phyloP scores from a whole-genome alignment of 306 rosid genomes.

The Vigna nakashimae region DNA sequence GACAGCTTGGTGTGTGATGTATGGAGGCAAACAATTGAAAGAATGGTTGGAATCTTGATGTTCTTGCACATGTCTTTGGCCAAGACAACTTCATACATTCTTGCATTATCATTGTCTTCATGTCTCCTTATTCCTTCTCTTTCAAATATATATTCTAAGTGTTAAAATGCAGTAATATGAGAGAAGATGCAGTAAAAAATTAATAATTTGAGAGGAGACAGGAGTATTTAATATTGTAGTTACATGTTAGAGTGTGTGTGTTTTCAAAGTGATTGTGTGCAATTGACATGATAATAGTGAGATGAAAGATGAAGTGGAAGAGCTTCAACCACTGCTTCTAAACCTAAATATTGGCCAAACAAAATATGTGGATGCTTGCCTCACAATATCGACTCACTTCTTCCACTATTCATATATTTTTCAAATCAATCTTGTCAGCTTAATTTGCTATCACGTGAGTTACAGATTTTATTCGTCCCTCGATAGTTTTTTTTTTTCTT shows the following conservation, averaged over 20 bases:
- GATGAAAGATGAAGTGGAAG: background rate
- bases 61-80: slow-evolving; percentile 16
- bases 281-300: background rate
- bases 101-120: background rate
- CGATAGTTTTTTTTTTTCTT: no score
- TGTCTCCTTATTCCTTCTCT: background rate
- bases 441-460: no score
- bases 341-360: background rate
- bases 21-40: slow-evolving; percentile 7
- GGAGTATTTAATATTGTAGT: background rate
- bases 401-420: no score
- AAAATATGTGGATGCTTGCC: background rate
- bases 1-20: slow-evolving; percentile 4
- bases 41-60: slow-evolving; percentile 14
- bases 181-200: background rate
- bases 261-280: background rate
- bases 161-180: no score
- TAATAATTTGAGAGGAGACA: background rate
- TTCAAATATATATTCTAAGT: no score
- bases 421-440: no score
- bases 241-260: slow-evolving; percentile 5
- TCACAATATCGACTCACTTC: no score
- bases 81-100: background rate
- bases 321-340: background rate
- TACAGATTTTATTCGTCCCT: no score